These are phyloP conservation scores for Trypanosomatidae sp. DNA, from an alignment of 208 protist genomes.

Conservation along the genomic window DNA sequence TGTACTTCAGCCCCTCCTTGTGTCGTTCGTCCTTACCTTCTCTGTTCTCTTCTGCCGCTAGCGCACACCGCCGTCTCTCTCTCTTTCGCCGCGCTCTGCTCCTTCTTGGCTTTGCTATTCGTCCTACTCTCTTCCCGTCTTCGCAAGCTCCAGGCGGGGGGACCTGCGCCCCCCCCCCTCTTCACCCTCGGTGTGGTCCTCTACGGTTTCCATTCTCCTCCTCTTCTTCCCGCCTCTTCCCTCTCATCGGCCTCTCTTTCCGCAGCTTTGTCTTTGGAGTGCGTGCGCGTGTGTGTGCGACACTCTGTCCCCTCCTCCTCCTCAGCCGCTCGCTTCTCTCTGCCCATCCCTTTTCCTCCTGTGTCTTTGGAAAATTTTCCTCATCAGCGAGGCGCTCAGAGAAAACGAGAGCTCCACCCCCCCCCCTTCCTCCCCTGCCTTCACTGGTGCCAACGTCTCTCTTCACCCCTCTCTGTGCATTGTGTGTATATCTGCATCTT, in stretches of 20 bases:
- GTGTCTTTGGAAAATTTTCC: no score
- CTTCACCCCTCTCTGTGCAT: neutral
- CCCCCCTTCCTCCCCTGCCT: neutral
- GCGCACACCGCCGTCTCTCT: neutral
- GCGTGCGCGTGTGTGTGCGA: neutral
- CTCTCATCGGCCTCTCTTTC: neutral
- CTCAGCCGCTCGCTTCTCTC: no score
- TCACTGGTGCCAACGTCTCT: neutral
- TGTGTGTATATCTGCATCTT: neutral
- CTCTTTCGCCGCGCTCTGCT: neutral
- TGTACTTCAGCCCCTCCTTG: neutral
- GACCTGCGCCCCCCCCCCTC: neutral
- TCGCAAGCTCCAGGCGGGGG: neutral
- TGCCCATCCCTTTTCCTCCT: no score
- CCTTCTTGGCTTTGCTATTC: neutral
- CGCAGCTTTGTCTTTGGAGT: neutral
- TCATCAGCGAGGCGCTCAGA: neutral
- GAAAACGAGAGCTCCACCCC: neutral
- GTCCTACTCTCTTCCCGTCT: neutral
- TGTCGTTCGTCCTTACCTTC: neutral
- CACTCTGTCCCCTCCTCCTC: no score
- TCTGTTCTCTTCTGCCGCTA: no score
- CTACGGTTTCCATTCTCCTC: no score
- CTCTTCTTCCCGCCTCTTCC: neutral
- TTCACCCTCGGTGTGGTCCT: no score